These are phyloP conservation scores for Ganoderma leucocontextum DNA, from an alignment of 1,284 basidiomycete genomes.

Conservation along the genomic window DNA sequence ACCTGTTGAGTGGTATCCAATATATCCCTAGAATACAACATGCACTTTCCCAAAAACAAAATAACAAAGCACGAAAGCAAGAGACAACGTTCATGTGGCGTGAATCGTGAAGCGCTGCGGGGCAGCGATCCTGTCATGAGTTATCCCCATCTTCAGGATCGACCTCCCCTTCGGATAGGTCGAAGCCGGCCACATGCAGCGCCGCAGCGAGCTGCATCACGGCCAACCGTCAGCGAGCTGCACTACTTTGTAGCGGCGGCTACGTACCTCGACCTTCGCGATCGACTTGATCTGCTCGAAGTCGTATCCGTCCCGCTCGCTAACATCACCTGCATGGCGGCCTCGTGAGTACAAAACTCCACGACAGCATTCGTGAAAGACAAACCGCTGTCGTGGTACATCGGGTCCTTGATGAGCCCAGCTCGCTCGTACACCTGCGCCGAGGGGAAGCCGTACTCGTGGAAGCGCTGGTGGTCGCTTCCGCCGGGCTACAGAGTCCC, in stretches of 20 bases:
- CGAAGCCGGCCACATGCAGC: slow-evolving; percentile 7
- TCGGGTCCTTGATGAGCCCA: slow-evolving; percentile 85
- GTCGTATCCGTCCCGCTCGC: slow-evolving; percentile 80
- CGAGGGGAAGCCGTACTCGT: slow-evolving; percentile 82
- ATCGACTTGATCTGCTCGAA: slow-evolving; percentile 82
- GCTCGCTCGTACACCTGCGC: slow-evolving; percentile 86
- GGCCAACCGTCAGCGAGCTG: background rate
- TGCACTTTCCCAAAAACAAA: background rate
- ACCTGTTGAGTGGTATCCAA: background rate
- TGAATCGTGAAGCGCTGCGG: background rate
- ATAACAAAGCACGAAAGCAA: background rate
- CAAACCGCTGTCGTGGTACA: slow-evolving; percentile 83
- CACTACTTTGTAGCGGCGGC: no score
- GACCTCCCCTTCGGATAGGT: background rate
- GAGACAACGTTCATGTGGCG: background rate
- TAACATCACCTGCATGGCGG: slow-evolving; percentile 66
- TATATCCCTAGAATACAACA: background rate
- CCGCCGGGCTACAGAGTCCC: slow-evolving; percentile 69
- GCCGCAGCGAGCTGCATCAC: slow-evolving; percentile 2
- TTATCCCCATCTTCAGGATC: background rate
- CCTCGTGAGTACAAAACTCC: background rate
- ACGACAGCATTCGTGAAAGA: background rate
- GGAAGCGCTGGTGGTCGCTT: slow-evolving; percentile 90
- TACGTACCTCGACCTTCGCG: slow-evolving; percentile 81
- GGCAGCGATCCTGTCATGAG: background rate